Evolutionary conservation across 2,329 filamentous ascomycete species (phyloP), one percentile per base, ranked within the genome.

Genomic region (Sordariomycetes sp.): DNA sequence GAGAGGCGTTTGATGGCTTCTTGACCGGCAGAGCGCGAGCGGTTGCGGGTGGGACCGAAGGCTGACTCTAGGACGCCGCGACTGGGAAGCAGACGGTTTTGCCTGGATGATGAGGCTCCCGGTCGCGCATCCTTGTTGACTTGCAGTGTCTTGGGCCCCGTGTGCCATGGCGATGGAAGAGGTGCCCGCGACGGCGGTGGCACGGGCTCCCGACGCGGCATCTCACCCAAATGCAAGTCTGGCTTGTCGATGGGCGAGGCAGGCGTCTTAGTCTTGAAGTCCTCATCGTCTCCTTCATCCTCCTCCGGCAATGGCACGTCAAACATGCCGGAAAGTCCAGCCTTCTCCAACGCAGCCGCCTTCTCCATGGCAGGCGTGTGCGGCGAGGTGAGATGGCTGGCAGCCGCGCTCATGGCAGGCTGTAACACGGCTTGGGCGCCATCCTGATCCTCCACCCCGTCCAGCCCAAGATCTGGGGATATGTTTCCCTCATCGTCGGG

Each of bases 371-470:
- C 72, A 6, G 73, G 69, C 1, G 72, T 78, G 35, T 58, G 65
- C 5, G 64, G 57, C 4, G 70, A 67, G 10, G 71, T 70, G 25
- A 78, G 56, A 30, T 72, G 67, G 5, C 70, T 72, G 8, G 73
- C 75, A 16, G 61, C 60, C 6, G 64, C 62, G 48, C 72, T 78
- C 41, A 80, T 66, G 17, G 72, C 63, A 3, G 72, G 71, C 47
- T 75, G 73, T 32, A 80, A 63, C 30, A 78, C 64, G 7, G 72
- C 73, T 42, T 75, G 70, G 5, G 69, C 74, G 42, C 71, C 71
- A 45, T 77, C 72, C 37, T 70, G 60, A 30, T 70, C 66, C 32
- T 47, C 49, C 18, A 54, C 44, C 14, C 49, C 46, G n/a, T 36
- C 34, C 3, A 16, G 12, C 18, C 9, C 30, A 3, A 21, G 21